Percentiles rank a stretch among this genome's conserved stretches.
Evolutionary conservation across 208 protist species (phyloP).

Genomic region (Leishmania aethiopica): DNA sequence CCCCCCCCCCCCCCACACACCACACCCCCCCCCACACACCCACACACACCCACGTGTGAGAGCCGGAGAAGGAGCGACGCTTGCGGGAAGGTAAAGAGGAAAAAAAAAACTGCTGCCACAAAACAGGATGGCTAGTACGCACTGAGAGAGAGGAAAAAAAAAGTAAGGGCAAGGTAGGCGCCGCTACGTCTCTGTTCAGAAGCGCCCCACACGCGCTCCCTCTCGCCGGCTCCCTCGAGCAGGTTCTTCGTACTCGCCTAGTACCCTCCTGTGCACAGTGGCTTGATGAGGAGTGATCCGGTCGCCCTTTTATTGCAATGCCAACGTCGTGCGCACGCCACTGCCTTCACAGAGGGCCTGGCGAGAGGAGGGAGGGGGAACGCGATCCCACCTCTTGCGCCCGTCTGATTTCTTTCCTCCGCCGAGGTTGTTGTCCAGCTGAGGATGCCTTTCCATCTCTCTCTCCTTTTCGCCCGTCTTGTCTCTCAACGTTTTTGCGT

Average conservation of each 20-base stretch:
- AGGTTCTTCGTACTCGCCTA: too few relatives aligned
- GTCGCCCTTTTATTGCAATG: background rate
- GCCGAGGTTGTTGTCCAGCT: background rate
- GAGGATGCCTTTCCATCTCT: background rate
- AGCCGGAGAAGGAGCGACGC: background rate
- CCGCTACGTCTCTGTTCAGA: too few relatives aligned
- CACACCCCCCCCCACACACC: too few relatives aligned
- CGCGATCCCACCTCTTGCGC: background rate
- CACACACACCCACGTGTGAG: background rate
- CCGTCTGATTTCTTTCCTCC: background rate
- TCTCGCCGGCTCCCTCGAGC: too few relatives aligned
- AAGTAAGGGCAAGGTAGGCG: too few relatives aligned
- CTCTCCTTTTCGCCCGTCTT: background rate
- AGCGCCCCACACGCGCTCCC: too few relatives aligned
- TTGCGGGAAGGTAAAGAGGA: background rate
- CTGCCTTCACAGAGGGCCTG: background rate
- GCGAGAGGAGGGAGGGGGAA: background rate
- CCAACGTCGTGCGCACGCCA: background rate
- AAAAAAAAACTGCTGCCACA: background rate
- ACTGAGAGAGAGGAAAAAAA: too few relatives aligned
- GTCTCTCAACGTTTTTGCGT: background rate
- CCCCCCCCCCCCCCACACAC: too few relatives aligned
- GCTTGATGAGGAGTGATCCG: background rate
- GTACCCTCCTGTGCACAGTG: background rate
- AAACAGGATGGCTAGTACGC: too few relatives aligned